Percentiles rank a stretch among this genome's conserved stretches.
Evolutionary conservation across 257 asterid genomes (phyloP).

Genomic region (Nicotiana sylvestris): DNA sequence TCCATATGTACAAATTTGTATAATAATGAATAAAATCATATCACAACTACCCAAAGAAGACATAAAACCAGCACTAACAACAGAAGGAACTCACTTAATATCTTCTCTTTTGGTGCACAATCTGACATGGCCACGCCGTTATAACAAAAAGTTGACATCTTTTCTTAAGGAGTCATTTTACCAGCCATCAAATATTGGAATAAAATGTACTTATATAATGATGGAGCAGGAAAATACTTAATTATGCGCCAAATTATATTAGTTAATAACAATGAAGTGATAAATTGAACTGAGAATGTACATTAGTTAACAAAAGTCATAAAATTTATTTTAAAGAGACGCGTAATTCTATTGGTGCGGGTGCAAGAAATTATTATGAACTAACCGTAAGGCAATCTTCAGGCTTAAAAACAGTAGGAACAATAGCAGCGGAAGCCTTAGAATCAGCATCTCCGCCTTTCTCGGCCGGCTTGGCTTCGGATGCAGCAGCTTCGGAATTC

Average conservation of each 20-base stretch:
- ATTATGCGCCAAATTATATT: background rate
- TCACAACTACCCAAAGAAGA: background rate
- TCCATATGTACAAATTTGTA: background rate
- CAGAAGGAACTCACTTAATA: background rate
- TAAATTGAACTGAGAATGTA: background rate
- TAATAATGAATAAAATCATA: background rate
- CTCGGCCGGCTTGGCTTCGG: conserved; percentile 42
- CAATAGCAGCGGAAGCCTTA: conserved; percentile 60
- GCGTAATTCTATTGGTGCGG: background rate
- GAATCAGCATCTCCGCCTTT: conserved; percentile 42
- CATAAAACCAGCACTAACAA: background rate
- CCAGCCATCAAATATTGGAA: background rate
- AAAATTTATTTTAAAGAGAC: background rate
- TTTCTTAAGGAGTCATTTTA: background rate
- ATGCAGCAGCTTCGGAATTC: conserved; percentile 27
- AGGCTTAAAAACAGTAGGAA: conserved; percentile 72
- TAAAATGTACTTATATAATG: background rate
- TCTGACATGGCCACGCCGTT: background rate
- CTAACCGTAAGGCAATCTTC: conserved; percentile 90
- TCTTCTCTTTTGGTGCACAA: background rate
- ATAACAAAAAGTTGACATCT: background rate
- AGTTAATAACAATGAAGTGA: background rate
- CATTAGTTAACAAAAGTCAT: too few species aligned
- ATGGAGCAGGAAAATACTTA: background rate
- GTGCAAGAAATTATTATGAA: background rate